Conservation (phyloP, 768 basidiomycete genomes). For the Phylloporus sp. region DNA sequence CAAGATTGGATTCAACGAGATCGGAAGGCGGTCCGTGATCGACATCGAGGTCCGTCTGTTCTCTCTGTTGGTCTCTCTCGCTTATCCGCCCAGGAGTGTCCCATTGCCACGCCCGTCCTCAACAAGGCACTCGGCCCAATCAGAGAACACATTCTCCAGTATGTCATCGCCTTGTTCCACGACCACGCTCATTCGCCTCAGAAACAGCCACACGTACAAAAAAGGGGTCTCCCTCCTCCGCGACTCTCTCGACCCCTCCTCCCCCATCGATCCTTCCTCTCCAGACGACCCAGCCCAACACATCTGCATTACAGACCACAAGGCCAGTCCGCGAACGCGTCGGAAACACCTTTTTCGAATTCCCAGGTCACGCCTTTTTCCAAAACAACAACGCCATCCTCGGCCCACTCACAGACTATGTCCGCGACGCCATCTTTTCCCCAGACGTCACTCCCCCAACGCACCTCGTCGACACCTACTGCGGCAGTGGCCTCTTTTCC, state of each 20-base stretch:
- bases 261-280: slow-evolving; percentile 22
- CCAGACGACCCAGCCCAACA: slow-evolving; percentile 50
- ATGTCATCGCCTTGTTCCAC: slow-evolving; percentile 13
- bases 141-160: slow-evolving; percentile 67
- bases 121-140: slow-evolving; percentile 61
- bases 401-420: slow-evolving; percentile 77
- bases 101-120: slow-evolving; percentile 79
- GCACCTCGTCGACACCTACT: slow-evolving; percentile 94
- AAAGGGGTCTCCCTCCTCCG: slow-evolving; percentile 87
- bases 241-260: slow-evolving; percentile 56
- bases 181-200: slow-evolving; percentile 32
- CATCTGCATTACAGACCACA: slow-evolving; percentile 80
- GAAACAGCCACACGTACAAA: slow-evolving; percentile 76
- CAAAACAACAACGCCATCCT: slow-evolving; percentile 97
- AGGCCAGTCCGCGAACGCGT: slow-evolving; percentile 81
- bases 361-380: slow-evolving; percentile 87
- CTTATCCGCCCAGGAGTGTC: slow-evolving; percentile 63
- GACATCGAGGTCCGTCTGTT: slow-evolving; percentile 78
- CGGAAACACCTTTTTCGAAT: slow-evolving; percentile 77
- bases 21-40: slow-evolving; percentile 66
- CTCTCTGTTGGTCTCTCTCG: background rate
- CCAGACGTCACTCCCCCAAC: slow-evolving; percentile 40
- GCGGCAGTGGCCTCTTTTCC: slow-evolving; percentile 84
- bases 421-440: slow-evolving; percentile 65
- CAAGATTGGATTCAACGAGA: slow-evolving; percentile 84